These are phyloP conservation scores for Trichoderma sp. DNA, from an alignment of 2,329 filamentous ascomycete genomes.

Conservation along the genomic window DNA sequence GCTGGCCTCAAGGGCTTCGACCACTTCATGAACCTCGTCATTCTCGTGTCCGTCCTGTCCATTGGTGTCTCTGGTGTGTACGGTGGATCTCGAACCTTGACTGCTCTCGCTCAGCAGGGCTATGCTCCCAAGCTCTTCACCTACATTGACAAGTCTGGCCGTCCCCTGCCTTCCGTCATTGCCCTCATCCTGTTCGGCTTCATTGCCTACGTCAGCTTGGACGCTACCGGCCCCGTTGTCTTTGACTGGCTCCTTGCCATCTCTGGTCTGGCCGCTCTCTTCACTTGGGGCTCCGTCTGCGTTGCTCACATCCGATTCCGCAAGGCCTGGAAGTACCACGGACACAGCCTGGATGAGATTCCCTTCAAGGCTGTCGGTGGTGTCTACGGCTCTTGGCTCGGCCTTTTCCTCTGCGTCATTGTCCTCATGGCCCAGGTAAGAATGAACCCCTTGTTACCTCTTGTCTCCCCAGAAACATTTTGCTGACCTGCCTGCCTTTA, in stretches of 20 bases:
- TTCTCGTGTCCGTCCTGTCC: slow-evolving; percentile 51
- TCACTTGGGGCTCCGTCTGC: slow-evolving; percentile 65
- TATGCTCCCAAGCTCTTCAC: slow-evolving; percentile 50
- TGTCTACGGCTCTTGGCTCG: slow-evolving; percentile 63
- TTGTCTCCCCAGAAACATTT: neutral
- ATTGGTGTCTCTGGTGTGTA: slow-evolving; percentile 53
- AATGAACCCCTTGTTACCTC: slow-evolving; percentile 3
- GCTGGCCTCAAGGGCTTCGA: slow-evolving; percentile 46
- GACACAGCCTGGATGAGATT: slow-evolving; percentile 52
- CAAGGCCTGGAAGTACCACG: slow-evolving; percentile 55
- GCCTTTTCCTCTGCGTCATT: slow-evolving; percentile 55
- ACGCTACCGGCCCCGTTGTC: slow-evolving; percentile 45
- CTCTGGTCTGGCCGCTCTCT: slow-evolving; percentile 59
- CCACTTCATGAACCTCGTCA: slow-evolving; percentile 51
- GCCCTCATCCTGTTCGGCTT: slow-evolving; percentile 43
- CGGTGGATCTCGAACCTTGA: slow-evolving; percentile 52
- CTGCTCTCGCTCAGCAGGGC: slow-evolving; percentile 50
- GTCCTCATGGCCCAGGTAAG: slow-evolving; percentile 54
- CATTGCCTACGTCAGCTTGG: slow-evolving; percentile 45
- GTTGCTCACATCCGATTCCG: slow-evolving; percentile 65
- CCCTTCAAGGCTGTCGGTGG: slow-evolving; percentile 37
- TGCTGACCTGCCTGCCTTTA: slow-evolving; percentile 24
- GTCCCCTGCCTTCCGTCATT: slow-evolving; percentile 45
- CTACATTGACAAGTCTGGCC: slow-evolving; percentile 51
- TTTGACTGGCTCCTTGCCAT: slow-evolving; percentile 63